These are phyloP conservation scores for Ophiostoma sp. DNA, from an alignment of 2,329 filamentous ascomycete species.

Conservation along the genomic window DNA sequence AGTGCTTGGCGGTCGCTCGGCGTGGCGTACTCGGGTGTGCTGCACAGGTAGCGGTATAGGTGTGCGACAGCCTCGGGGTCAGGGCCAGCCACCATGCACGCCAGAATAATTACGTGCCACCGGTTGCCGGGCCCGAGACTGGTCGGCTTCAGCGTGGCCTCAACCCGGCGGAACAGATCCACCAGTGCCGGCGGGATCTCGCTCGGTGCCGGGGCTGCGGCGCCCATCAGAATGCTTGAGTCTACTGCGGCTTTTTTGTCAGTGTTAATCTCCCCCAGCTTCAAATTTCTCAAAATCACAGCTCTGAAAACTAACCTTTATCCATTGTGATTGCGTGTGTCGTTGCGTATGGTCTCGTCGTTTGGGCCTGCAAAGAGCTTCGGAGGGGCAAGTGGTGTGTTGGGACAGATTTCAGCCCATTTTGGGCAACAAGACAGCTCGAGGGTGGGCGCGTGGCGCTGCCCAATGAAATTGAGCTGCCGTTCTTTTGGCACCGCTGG, in stretches of 20 bases:
- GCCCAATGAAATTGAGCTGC: slow-evolving; percentile 1
- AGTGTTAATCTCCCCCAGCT: background rate
- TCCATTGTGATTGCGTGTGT: slow-evolving; percentile 5
- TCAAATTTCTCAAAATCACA: too few relatives aligned
- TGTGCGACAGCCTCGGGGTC: slow-evolving; percentile 47
- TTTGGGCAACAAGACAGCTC: background rate
- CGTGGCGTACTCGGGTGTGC: slow-evolving; percentile 42
- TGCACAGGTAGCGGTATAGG: slow-evolving; percentile 51
- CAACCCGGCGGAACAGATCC: slow-evolving; percentile 22
- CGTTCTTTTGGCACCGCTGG: background rate
- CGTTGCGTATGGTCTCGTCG: background rate
- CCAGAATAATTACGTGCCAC: slow-evolving; percentile 30
- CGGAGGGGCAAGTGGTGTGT: background rate
- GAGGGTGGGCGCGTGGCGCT: background rate
- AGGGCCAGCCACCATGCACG: slow-evolving; percentile 45
- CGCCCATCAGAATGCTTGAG: background rate
- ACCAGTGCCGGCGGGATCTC: slow-evolving; percentile 1
- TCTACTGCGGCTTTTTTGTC: background rate
- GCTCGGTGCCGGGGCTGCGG: background rate
- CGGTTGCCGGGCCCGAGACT: slow-evolving; percentile 25
- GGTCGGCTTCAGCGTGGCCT: slow-evolving; percentile 20
- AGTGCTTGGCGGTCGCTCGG: slow-evolving; percentile 42
- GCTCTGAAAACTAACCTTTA: background rate
- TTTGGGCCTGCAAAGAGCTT: background rate
- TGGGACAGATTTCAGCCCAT: background rate